Conservation (phyloP, 805 yeast genomes). For the Saccharomycopsis babjevae region DNA sequence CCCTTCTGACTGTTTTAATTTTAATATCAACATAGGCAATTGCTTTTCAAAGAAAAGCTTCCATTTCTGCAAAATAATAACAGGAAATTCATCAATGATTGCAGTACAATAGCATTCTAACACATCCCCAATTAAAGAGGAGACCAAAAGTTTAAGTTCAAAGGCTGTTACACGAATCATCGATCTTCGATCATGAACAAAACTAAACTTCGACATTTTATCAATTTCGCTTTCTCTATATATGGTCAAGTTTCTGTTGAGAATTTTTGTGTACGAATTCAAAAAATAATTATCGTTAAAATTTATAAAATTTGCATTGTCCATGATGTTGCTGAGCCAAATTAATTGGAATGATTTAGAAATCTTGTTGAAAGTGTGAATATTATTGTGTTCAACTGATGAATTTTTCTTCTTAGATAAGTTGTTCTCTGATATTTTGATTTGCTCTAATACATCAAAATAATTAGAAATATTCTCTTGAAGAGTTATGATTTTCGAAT, state of each 20-base stretch:
- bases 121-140: conserved; percentile 3
- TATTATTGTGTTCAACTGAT: neutral
- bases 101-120: conserved; percentile 10
- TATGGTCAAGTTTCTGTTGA: conserved; percentile 9
- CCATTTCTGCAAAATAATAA: conserved; percentile 28
- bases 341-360: conserved; percentile 10
- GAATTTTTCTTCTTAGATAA: neutral
- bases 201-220: neutral
- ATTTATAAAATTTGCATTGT: neutral
- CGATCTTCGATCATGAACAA: neutral
- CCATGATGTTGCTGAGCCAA: conserved; percentile 7
- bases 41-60: conserved; percentile 35
- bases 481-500: neutral
- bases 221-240: neutral
- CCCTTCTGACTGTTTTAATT: conserved; percentile 9
- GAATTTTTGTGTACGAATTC: neutral
- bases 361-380: neutral
- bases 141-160: conserved; percentile 5
- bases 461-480: neutral
- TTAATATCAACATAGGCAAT: conserved; percentile 34
- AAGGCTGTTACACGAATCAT: neutral
- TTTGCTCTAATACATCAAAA: neutral
- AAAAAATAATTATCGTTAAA: conserved; percentile 5
- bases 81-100: conserved; percentile 2
- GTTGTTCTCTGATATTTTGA: neutral